A percentile compares a stretch with the other conserved stretches of the same genome.
Conservation (phyloP, 177 flowering plant genomes). For the Telopea speciosissima region DNA sequence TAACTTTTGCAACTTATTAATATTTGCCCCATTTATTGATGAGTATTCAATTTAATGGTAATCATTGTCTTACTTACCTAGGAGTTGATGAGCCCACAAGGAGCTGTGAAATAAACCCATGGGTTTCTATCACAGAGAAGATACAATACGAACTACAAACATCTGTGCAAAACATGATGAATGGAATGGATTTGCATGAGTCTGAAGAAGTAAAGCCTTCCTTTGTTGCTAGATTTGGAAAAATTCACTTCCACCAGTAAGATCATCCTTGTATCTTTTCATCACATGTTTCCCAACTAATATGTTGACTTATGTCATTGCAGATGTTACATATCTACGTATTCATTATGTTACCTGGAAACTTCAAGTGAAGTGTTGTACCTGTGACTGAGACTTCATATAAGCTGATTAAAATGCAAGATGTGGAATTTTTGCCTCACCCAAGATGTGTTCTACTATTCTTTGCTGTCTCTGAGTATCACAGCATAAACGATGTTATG, state of each 20-base stretch:
- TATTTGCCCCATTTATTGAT: background rate
- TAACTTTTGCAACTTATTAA: background rate
- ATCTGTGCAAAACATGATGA: slow-evolving; percentile 26
- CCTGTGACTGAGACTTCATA: background rate
- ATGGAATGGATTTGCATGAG: slow-evolving; percentile 19
- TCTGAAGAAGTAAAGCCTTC: slow-evolving; percentile 26
- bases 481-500: too few species aligned
- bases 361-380: background rate
- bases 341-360: background rate
- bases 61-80: slow-evolving; percentile 1
- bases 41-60: background rate
- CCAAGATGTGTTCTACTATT: too few species aligned
- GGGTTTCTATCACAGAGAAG: slow-evolving; percentile 31
- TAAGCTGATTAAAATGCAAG: background rate
- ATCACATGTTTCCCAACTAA: background rate
- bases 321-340: too few species aligned
- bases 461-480: too few species aligned
- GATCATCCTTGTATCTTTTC: background rate
- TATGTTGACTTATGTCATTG: background rate
- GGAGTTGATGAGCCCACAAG: slow-evolving; percentile 14
- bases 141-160: slow-evolving; percentile 31
- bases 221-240: slow-evolving; percentile 49
- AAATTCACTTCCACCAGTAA: slow-evolving; percentile 42
- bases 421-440: too few species aligned
- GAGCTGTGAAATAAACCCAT: slow-evolving; percentile 19